Evolutionary conservation across 805 yeast species (phyloP).

Genomic region (Lachancea fermentati): DNA sequence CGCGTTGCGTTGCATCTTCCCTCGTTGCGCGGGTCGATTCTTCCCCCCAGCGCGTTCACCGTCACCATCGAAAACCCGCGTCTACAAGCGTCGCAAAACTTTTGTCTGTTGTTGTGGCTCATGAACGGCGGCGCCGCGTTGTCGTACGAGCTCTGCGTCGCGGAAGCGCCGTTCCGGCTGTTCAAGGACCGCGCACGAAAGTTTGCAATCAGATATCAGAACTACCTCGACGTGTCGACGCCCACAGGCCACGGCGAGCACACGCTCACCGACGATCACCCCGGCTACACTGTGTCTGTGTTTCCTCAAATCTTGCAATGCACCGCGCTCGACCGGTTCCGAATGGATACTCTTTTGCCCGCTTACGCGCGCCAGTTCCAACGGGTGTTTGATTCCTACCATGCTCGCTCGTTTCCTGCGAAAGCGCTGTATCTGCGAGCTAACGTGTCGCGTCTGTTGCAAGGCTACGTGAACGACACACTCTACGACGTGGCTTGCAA

Average conservation of each 20-base stretch:
- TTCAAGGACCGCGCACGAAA: slow-evolving; percentile 2
- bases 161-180: slow-evolving; percentile 7
- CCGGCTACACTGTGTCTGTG: slow-evolving; percentile 3
- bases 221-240: too few species aligned
- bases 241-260: too few species aligned
- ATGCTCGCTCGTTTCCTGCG: neutral
- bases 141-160: neutral
- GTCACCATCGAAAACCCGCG: slow-evolving; percentile 8
- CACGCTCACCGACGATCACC: neutral
- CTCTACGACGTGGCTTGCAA: slow-evolving; percentile 9
- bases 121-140: slow-evolving; percentile 6
- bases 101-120: slow-evolving; percentile 14
- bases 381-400: slow-evolving; percentile 5
- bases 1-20: neutral
- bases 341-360: slow-evolving; percentile 5
- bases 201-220: too few species aligned
- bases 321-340: slow-evolving; percentile 9
- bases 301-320: slow-evolving; percentile 10
- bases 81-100: slow-evolving; percentile 10
- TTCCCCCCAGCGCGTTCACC: slow-evolving; percentile 15
- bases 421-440: slow-evolving; percentile 4
- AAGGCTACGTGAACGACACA: slow-evolving; percentile 9
- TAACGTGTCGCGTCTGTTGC: slow-evolving; percentile 6
- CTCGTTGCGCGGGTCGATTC: neutral
- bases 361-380: slow-evolving; percentile 10